phyloP scores from a whole-genome alignment of 768 basidiomycete genomes.

The Mycena filopes region DNA sequence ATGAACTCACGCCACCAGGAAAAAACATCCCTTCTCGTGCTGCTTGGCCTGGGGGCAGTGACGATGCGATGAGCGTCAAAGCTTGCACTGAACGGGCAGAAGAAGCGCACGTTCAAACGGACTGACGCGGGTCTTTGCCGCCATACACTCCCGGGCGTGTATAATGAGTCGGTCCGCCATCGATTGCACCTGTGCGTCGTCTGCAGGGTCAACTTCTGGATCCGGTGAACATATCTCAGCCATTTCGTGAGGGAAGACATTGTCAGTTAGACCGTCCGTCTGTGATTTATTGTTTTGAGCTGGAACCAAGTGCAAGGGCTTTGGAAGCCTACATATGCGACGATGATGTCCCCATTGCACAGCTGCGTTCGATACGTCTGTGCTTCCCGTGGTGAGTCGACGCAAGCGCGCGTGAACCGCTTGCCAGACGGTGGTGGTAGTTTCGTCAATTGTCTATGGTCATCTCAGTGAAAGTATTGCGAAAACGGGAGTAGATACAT shows the following conservation, averaged over 20 bases:
- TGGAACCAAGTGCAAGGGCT: not conserved
- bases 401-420: conserved; percentile 31
- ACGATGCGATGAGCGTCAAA: not conserved
- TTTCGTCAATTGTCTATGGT: conserved; percentile 33
- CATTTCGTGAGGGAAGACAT: conserved; percentile 32
- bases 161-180: conserved; percentile 66
- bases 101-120: conserved; percentile 59
- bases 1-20: conserved; percentile 28
- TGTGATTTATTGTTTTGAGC: not conserved
- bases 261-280: conserved; percentile 35
- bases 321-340: conserved; percentile 32
- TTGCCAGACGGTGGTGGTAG: conserved; percentile 36
- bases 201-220: conserved; percentile 35
- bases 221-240: conserved; percentile 43
- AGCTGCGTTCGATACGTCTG: conserved; percentile 27
- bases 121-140: conserved; percentile 54
- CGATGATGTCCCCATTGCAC: conserved; percentile 28
- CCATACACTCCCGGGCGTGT: conserved; percentile 62
- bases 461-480: conserved; percentile 15
- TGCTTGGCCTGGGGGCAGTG: conserved; percentile 20
- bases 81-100: not conserved
- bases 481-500: conserved; percentile 12
- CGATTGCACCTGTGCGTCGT: conserved; percentile 53
- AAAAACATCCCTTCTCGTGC: conserved; percentile 34
- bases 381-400: conserved; percentile 34